These are phyloP conservation scores for Alternaria ethzedia DNA, from an alignment of 2,329 filamentous ascomycete species.

Conservation along the genomic window DNA sequence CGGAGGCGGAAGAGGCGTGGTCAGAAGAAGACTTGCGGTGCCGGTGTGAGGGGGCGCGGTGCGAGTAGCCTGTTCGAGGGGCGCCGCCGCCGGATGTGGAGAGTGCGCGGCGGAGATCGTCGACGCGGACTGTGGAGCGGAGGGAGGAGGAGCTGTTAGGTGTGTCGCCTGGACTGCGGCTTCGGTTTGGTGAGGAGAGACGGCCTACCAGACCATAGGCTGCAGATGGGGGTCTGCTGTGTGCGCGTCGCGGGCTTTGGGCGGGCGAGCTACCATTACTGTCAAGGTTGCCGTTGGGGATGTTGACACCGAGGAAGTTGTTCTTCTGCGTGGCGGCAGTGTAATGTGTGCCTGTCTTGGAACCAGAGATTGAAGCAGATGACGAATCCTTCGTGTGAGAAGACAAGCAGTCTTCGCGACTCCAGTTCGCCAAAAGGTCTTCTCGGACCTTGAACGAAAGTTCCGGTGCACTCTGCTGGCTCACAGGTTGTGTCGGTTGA, in stretches of 20 bases:
- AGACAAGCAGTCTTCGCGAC: slow-evolving; percentile 73
- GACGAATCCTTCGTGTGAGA: slow-evolving; percentile 72
- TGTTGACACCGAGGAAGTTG: slow-evolving; percentile 64
- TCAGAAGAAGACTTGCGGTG: slow-evolving; percentile 48
- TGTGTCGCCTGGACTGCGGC: slow-evolving; percentile 38
- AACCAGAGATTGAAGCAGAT: slow-evolving; percentile 77
- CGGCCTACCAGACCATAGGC: slow-evolving; percentile 47
- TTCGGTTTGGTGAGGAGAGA: slow-evolving; percentile 34
- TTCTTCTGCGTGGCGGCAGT: slow-evolving; percentile 36
- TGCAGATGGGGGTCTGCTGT: slow-evolving; percentile 40
- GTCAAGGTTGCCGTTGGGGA: slow-evolving; percentile 45
- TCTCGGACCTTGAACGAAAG: slow-evolving; percentile 73
- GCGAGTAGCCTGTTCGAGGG: slow-evolving; percentile 40
- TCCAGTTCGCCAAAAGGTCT: slow-evolving; percentile 81
- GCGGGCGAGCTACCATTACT: slow-evolving; percentile 39
- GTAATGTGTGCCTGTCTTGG: slow-evolving; percentile 57
- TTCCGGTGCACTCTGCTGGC: slow-evolving; percentile 48
- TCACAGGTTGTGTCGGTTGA: slow-evolving; percentile 30
- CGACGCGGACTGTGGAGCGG: slow-evolving; percentile 50
- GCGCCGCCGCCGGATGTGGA: slow-evolving; percentile 40
- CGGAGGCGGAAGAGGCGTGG: slow-evolving; percentile 56
- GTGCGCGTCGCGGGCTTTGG: slow-evolving; percentile 40
- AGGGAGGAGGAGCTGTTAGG: slow-evolving; percentile 46
- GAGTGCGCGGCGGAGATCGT: slow-evolving; percentile 56
- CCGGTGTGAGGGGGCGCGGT: slow-evolving; percentile 32